Percentiles rank a stretch among this genome's conserved stretches.
Conservation (phyloP, 306 rosid genomes). For the Styphnolobium japonicum region DNA sequence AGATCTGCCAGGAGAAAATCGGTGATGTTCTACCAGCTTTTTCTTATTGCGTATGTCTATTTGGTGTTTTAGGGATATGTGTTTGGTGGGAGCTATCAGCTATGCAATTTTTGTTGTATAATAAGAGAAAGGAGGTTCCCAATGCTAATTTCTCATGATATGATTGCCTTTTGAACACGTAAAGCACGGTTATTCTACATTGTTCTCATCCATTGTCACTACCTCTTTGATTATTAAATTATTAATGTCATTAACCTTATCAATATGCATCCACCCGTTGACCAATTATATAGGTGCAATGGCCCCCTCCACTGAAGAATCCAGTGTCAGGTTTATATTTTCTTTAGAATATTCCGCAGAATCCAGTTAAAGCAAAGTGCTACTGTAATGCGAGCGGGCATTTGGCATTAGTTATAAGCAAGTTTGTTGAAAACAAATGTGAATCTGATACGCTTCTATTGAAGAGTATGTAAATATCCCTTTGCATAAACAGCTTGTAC, state of each 20-base stretch:
- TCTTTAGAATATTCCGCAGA: no score
- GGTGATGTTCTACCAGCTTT: background rate
- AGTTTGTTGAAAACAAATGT: no score
- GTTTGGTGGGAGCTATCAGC: background rate
- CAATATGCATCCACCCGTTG: background rate
- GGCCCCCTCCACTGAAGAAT: background rate
- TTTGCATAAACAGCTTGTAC: no score
- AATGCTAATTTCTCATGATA: background rate
- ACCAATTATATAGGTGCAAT: background rate
- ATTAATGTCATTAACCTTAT: background rate
- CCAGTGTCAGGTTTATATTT: background rate
- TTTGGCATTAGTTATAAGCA: no score
- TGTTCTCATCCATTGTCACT: background rate
- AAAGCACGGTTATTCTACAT: background rate
- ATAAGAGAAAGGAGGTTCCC: background rate
- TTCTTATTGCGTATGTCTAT: background rate
- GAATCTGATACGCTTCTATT: no score
- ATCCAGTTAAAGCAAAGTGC: no score
- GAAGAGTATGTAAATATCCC: no score
- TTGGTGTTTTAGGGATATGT: background rate
- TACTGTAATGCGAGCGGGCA: no score
- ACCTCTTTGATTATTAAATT: background rate
- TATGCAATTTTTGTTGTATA: background rate
- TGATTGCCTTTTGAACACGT: background rate
- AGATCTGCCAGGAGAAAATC: background rate